Conservation (phyloP, 2,329 filamentous ascomycete species). For the Pseudogymnoascus sp. region DNA sequence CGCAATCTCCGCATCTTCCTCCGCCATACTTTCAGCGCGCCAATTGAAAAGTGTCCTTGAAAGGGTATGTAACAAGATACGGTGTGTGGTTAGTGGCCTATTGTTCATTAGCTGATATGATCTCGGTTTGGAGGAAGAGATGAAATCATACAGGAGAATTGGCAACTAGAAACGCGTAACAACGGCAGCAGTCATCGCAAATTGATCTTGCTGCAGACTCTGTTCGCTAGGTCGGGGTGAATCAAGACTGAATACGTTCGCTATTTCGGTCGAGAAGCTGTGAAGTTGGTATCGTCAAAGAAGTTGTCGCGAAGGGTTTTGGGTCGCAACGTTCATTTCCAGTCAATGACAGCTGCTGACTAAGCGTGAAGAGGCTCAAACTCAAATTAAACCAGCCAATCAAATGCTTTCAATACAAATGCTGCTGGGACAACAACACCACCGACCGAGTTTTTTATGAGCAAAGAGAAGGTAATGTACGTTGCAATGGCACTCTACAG, state of each 20-base stretch:
- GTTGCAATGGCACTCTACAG: neutral
- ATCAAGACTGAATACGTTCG: neutral
- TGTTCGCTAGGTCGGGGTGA: neutral
- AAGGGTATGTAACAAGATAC: neutral
- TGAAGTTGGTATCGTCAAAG: neutral
- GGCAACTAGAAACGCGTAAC: neutral
- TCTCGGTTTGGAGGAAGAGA: neutral
- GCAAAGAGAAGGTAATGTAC: neutral
- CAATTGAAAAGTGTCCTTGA: neutral
- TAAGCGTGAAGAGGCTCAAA: neutral
- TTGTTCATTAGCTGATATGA: slow-evolving; percentile 2
- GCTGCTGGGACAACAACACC: neutral
- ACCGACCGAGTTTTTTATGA: neutral
- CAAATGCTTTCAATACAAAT: neutral
- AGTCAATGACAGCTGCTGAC: slow-evolving; percentile 1
- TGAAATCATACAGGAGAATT: neutral
- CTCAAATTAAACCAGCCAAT: neutral
- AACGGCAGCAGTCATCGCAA: slow-evolving; percentile 2
- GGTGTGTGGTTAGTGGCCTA: neutral
- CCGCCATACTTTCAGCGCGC: slow-evolving; percentile 23
- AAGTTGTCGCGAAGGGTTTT: neutral
- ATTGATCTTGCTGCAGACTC: neutral
- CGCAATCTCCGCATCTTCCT: slow-evolving; percentile 32
- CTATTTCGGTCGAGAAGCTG: neutral
- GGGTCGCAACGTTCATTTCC: slow-evolving; percentile 2